A percentile compares a stretch with the other conserved stretches of the same genome.
Conservation (phyloP, 257 asterid genomes). For the Ilex asprella region DNA sequence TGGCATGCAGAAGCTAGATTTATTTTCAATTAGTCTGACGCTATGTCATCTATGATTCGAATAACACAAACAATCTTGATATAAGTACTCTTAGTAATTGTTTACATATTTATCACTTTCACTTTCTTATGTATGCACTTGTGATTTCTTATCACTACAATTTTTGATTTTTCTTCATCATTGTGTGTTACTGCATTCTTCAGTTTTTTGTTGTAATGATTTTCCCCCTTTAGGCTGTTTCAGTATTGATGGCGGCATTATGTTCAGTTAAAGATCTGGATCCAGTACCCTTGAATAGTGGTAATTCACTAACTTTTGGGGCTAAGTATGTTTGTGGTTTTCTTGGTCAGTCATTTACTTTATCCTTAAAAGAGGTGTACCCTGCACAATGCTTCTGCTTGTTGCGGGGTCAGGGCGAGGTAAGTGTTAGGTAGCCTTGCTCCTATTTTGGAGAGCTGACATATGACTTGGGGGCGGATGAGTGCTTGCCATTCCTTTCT, state of each 20-base stretch:
- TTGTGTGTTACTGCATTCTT: not conserved
- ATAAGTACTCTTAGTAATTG: too few species aligned
- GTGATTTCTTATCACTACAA: not conserved
- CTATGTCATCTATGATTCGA: not conserved
- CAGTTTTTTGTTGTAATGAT: not conserved
- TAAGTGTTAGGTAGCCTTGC: too few species aligned
- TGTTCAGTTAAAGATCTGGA: conserved; percentile 74
- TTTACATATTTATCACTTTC: not conserved
- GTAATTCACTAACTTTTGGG: conserved; percentile 26
- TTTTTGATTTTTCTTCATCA: not conserved
- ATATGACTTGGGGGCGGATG: too few species aligned
- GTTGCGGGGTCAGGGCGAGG: too few species aligned
- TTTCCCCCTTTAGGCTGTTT: conserved; percentile 57
- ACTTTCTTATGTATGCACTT: not conserved
- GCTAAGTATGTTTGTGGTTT: conserved; percentile 14
- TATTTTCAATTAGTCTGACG: not conserved
- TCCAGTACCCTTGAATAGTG: conserved; percentile 48
- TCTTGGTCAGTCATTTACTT: not conserved
- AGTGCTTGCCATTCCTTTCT: too few species aligned
- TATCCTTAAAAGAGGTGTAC: not conserved
- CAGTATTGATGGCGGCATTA: conserved; percentile 64
- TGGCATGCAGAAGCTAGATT: not conserved
- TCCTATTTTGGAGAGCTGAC: too few species aligned
- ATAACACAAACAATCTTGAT: too few species aligned
- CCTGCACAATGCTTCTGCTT: too few species aligned